These are phyloP conservation scores for Echinochloa phyllopogon DNA, from an alignment of 176 grass and related monocot genomes.

Conservation along the genomic window DNA sequence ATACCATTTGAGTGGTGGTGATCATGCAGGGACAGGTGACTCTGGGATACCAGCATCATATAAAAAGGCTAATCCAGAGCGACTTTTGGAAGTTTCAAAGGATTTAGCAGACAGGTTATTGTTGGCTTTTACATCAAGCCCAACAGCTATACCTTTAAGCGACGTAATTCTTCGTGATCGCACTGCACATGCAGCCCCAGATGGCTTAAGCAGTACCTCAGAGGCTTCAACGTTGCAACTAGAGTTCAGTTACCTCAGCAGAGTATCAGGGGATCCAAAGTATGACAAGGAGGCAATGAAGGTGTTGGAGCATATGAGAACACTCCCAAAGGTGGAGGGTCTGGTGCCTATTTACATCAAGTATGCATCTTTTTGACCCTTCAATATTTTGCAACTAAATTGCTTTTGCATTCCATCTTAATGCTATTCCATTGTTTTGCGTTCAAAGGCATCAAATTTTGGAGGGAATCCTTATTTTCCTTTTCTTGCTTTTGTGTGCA, in stretches of 20 bases:
- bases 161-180: constrained; percentile 88
- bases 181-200: constrained; percentile 81
- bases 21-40: constrained; percentile 41
- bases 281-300: constrained; percentile 88
- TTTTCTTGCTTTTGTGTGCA: constrained; percentile 55
- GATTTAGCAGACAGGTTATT: constrained; percentile 85
- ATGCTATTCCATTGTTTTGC: constrained; percentile 32
- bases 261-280: constrained; percentile 85
- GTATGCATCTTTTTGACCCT: constrained; percentile 48
- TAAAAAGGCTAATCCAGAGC: constrained; percentile 61
- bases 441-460: constrained; percentile 26
- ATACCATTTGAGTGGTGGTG: constrained; percentile 82
- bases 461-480: constrained; percentile 19
- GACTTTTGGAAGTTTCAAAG: constrained; percentile 80
- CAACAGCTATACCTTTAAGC: constrained; percentile 91
- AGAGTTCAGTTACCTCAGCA: constrained; percentile 96
- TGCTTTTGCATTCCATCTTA: constrained; percentile 18
- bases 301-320: constrained; percentile 85
- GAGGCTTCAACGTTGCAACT: constrained; percentile 91
- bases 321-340: constrained; percentile 89
- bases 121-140: constrained; percentile 85
- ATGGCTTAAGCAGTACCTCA: constrained; percentile 93
- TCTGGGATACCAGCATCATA: constrained; percentile 59
- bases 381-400: constrained; percentile 23
- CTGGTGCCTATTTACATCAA: constrained; percentile 95